These are phyloP conservation scores for Lachnellula cervina DNA, from an alignment of 2,329 filamentous ascomycete genomes.

Conservation along the genomic window DNA sequence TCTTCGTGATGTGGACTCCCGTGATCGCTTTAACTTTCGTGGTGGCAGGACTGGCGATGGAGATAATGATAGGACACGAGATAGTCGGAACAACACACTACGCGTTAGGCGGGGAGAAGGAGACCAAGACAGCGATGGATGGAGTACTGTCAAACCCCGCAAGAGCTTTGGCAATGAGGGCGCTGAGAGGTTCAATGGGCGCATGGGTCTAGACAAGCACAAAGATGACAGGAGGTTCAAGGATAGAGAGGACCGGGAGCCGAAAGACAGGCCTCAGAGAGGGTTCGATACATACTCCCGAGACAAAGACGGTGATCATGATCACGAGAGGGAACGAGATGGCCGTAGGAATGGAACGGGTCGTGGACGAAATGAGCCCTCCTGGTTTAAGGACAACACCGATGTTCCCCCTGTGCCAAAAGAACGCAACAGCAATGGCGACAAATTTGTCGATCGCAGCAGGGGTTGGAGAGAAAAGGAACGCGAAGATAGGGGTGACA, in stretches of 20 bases:
- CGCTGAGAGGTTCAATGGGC: constrained; percentile 64
- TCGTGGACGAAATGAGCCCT: constrained; percentile 62
- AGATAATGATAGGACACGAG: constrained; percentile 48
- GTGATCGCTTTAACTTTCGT: constrained; percentile 59
- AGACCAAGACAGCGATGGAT: constrained; percentile 64
- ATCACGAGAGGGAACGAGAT: constrained; percentile 45
- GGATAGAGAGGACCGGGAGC: constrained; percentile 54
- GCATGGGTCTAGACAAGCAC: constrained; percentile 51
- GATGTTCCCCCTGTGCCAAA: constrained; percentile 25
- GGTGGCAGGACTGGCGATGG: constrained; percentile 42
- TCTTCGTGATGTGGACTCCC: constrained; percentile 47
- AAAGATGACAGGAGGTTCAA: constrained; percentile 36
- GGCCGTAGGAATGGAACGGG: constrained; percentile 59
- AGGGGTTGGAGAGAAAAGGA: constrained; percentile 39
- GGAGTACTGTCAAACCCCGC: constrained; percentile 68
- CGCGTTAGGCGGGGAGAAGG: constrained; percentile 48
- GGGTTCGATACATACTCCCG: constrained; percentile 47
- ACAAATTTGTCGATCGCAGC: constrained; percentile 29
- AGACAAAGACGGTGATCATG: constrained; percentile 46
- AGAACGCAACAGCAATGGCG: constrained; percentile 32
- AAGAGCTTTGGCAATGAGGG: constrained; percentile 71
- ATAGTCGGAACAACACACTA: constrained; percentile 42
- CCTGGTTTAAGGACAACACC: constrained; percentile 61
- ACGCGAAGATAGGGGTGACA: constrained; percentile 30
- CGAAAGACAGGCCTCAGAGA: constrained; percentile 43